Evolutionary conservation across 2,329 filamentous ascomycete species (phyloP).

Genomic region (Aspergillus sp.): DNA sequence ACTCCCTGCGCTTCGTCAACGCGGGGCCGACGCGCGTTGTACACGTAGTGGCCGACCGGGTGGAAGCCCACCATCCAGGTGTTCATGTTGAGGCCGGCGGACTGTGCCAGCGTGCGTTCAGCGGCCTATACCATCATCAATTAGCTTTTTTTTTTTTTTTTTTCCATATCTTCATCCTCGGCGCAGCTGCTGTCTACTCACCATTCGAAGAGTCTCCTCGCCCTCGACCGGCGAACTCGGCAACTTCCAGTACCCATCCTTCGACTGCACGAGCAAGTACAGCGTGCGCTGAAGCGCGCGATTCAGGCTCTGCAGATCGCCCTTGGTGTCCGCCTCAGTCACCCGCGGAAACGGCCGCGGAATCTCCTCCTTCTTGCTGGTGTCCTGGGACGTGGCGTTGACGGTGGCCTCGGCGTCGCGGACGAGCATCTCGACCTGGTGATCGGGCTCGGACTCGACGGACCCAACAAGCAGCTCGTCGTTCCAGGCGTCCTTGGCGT

Average conservation of each 20-base stretch:
- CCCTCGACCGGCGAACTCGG: conserved; percentile 67
- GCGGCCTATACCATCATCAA: conserved; percentile 63
- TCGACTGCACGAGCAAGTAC: conserved; percentile 76
- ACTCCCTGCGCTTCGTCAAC: conserved; percentile 38
- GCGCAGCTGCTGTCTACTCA: conserved; percentile 51
- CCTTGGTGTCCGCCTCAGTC: conserved; percentile 74
- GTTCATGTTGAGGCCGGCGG: conserved; percentile 94
- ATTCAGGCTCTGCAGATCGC: conserved; percentile 76
- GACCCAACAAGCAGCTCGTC: conserved; percentile 83
- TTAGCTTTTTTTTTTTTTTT: too few species aligned
- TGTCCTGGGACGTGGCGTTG: conserved; percentile 39
- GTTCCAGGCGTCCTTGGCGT: conserved; percentile 75
- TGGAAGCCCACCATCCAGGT: conserved; percentile 94
- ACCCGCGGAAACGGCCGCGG: conserved; percentile 67
- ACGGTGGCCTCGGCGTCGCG: conserved; percentile 65
- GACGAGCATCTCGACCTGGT: conserved; percentile 66
- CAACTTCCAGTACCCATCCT: conserved; percentile 75
- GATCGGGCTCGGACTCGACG: conserved; percentile 60
- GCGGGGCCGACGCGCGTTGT: conserved; percentile 51
- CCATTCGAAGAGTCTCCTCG: conserved; percentile 77
- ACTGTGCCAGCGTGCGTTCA: conserved; percentile 70
- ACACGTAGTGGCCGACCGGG: conserved; percentile 76
- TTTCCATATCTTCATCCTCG: not conserved
- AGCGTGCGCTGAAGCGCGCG: conserved; percentile 75
- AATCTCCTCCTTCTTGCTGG: conserved; percentile 59